phyloP scores from a whole-genome alignment of 2,329 filamentous ascomycete species.

The Tolypocladium tropicale region DNA sequence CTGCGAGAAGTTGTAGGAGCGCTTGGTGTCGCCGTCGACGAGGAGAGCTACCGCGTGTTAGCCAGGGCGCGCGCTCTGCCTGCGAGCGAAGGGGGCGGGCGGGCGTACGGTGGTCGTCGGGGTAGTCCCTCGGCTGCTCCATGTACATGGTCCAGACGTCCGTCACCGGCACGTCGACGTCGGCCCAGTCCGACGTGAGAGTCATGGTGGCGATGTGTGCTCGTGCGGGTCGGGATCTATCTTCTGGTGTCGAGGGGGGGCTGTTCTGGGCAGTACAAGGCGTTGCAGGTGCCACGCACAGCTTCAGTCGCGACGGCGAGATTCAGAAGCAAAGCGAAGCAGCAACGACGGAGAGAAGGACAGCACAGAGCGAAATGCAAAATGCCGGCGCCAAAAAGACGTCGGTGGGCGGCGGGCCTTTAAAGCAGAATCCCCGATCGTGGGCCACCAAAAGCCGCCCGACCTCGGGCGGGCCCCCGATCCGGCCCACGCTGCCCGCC shows the following conservation, averaged over 20 bases:
- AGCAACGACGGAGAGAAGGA: background rate
- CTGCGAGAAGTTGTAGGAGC: constrained; percentile 60
- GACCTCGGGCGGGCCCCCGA: background rate
- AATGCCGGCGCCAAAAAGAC: background rate
- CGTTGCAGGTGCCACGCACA: background rate
- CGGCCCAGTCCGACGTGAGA: constrained; percentile 53
- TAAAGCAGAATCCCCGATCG: background rate
- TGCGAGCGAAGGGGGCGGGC: background rate
- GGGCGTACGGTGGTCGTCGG: constrained; percentile 60
- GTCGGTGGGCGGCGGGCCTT: background rate
- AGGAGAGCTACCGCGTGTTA: constrained; percentile 54
- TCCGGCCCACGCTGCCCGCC: background rate
- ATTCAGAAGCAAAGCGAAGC: background rate
- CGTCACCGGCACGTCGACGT: constrained; percentile 58
- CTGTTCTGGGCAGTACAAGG: background rate
- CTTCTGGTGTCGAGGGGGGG: background rate
- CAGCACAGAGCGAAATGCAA: background rate
- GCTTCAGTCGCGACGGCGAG: background rate
- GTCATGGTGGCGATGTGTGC: constrained; percentile 46
- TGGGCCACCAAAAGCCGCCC: background rate
- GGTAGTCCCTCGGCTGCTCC: constrained; percentile 55
- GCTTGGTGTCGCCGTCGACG: constrained; percentile 60
- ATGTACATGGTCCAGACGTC: constrained; percentile 77
- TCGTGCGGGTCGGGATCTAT: no score
- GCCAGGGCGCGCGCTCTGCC: background rate